Percentiles rank a stretch among this genome's conserved stretches.
Conservation (phyloP, 345 rosid species). For the Eucalyptus polybractea region DNA sequence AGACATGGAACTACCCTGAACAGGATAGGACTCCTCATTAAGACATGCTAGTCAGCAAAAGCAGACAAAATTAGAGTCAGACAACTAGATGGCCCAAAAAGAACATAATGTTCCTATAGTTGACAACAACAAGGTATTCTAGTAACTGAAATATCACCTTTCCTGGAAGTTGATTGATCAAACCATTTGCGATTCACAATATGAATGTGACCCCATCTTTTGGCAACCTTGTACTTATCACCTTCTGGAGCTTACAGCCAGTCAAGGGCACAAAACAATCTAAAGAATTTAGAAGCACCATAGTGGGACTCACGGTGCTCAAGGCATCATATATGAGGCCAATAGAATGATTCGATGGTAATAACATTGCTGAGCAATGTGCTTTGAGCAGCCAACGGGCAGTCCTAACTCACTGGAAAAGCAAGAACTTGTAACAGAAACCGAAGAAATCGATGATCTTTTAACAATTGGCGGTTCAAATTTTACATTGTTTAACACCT, state of each 20-base stretch:
- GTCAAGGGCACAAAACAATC: slow-evolving; percentile 29
- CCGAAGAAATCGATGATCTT: neutral
- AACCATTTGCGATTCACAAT: slow-evolving; percentile 83
- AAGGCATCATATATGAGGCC: neutral
- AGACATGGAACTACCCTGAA: slow-evolving; percentile 34
- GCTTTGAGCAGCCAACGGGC: neutral
- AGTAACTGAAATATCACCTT: slow-evolving; percentile 32
- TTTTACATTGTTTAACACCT: neutral
- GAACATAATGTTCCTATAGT: neutral
- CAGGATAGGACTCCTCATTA: slow-evolving; percentile 78
- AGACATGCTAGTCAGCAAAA: slow-evolving; percentile 68
- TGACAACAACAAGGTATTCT: neutral
- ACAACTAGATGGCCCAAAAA: neutral
- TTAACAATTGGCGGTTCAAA: neutral
- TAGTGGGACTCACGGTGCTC: neutral
- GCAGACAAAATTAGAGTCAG: slow-evolving; percentile 13
- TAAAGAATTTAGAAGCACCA: neutral
- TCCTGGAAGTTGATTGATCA: slow-evolving; percentile 67
- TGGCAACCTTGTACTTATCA: slow-evolving; percentile 86
- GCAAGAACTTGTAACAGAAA: neutral
- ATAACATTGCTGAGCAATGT: neutral
- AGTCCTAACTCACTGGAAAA: neutral
- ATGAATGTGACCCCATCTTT: slow-evolving; percentile 78
- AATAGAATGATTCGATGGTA: neutral
- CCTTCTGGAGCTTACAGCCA: slow-evolving; percentile 68